Evolutionary conservation across 495 filamentous ascomycete genomes (phyloP).

Genomic region (Acidiella bohemica): DNA sequence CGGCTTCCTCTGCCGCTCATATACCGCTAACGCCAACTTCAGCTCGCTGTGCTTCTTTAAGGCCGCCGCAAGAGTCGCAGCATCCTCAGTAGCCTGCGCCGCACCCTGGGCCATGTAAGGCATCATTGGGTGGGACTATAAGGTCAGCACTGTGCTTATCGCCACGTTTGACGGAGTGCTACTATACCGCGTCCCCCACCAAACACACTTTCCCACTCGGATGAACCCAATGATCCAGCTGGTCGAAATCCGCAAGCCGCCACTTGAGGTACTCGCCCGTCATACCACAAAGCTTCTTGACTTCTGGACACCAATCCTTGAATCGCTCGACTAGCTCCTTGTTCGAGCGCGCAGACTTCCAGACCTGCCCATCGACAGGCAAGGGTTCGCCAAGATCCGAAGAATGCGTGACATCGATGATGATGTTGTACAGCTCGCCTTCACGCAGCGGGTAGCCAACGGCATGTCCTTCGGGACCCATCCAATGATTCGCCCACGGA

Average conservation of each 20-base stretch:
- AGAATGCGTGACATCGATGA: slow-evolving; percentile 13
- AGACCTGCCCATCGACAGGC: slow-evolving; percentile 11
- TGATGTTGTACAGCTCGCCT: slow-evolving; percentile 19
- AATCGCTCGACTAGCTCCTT: slow-evolving; percentile 15
- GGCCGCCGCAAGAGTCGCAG: slow-evolving; percentile 14
- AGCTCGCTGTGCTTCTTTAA: not conserved
- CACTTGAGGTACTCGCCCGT: slow-evolving; percentile 19
- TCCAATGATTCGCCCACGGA: slow-evolving; percentile 13
- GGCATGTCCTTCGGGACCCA: slow-evolving; percentile 16
- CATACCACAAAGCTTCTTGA: slow-evolving; percentile 13
- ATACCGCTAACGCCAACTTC: slow-evolving; percentile 36
- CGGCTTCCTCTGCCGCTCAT: slow-evolving; percentile 47
- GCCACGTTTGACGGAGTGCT: too few species aligned
- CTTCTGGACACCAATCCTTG: slow-evolving; percentile 14
- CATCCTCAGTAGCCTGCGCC: slow-evolving; percentile 21
- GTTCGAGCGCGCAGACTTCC: slow-evolving; percentile 14
- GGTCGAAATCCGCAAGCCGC: slow-evolving; percentile 16
- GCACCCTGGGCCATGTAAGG: slow-evolving; percentile 24
- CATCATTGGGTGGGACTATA: slow-evolving; percentile 20
- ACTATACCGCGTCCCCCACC: slow-evolving; percentile 23
- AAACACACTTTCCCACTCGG: slow-evolving; percentile 12
- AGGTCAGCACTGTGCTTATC: too few species aligned
- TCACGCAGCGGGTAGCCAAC: slow-evolving; percentile 17
- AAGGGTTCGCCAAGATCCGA: slow-evolving; percentile 13
- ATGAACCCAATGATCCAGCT: slow-evolving; percentile 17